A percentile compares a stretch with the other conserved stretches of the same genome.
Conservation (phyloP, 1,284 basidiomycete genomes). For the Dichomitus squalens region DNA sequence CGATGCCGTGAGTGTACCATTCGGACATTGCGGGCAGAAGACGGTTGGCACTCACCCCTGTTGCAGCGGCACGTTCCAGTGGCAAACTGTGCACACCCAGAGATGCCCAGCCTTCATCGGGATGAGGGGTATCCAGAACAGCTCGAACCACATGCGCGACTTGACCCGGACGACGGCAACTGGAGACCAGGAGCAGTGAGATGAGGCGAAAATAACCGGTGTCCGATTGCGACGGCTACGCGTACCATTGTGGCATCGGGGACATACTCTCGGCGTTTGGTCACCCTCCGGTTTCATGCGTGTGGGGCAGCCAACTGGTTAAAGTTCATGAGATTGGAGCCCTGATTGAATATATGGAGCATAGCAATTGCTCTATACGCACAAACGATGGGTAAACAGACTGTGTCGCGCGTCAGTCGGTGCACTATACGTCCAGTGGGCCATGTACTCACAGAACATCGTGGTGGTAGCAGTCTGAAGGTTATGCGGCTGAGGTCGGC, state of each 20-base stretch:
- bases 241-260: slow-evolving; percentile 51
- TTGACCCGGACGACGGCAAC: slow-evolving; percentile 47
- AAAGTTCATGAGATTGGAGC: slow-evolving; percentile 9
- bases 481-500: background rate
- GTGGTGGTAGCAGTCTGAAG: slow-evolving; percentile 28
- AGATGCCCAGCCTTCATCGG: slow-evolving; percentile 46
- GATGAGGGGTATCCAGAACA: slow-evolving; percentile 53
- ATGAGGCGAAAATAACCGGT: slow-evolving; percentile 1
- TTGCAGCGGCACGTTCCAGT: slow-evolving; percentile 48
- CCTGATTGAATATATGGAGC: background rate
- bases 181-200: slow-evolving; percentile 21
- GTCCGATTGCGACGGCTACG: slow-evolving; percentile 6
- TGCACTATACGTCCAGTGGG: background rate
- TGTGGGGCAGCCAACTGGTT: slow-evolving; percentile 52
- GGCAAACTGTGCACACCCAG: slow-evolving; percentile 57
- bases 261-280: slow-evolving; percentile 46
- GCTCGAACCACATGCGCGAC: slow-evolving; percentile 53
- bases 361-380: slow-evolving; percentile 25
- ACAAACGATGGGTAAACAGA: slow-evolving; percentile 52
- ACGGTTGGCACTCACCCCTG: slow-evolving; percentile 38
- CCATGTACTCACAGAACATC: slow-evolving; percentile 36
- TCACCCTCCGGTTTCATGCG: slow-evolving; percentile 47
- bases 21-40: slow-evolving; percentile 13
- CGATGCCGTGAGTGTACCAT: slow-evolving; percentile 7
- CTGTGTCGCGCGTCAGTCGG: slow-evolving; percentile 30